Evolutionary conservation across 2,329 filamentous ascomycete genomes (phyloP), one percentile per base, ranked within the genome.

Genomic region (Phialocephala sp.): DNA sequence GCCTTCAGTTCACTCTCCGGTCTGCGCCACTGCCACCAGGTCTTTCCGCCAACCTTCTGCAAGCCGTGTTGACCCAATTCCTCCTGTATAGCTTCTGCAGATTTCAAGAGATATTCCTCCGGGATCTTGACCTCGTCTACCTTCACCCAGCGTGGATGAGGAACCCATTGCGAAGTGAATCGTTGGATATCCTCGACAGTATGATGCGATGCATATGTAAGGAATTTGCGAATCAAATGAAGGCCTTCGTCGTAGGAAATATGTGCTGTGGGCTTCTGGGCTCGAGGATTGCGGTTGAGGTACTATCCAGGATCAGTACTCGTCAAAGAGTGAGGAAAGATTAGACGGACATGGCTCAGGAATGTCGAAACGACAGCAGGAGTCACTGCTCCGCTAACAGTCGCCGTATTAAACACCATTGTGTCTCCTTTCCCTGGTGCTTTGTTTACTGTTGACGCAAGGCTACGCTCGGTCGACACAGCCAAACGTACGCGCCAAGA

Each of bases 211-310:
- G 93, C 90, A 78, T 93, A 95, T 50, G 86, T 79, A 41, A 99
- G 85, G 78, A 99, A 98, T 41, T 90, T 87, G 59, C 93, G 91
- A 72, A 98, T 90, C 59, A 99, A 84, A 69, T 92, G 88, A 15
- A 99, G 85, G 43, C 94, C 94, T 80, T 97, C 92, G 76, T 98
- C 92, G 80, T 99, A 99, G 61, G 93, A 94, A 63, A 99, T 88
- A 77, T 97, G 92, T 0, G 91, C 91, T 1, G 92, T 97, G 0
- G 94, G 94, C 69, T 94, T 94, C 70, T 94, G 83, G 68, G 85
- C 88, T 36, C 90, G 83, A 1, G 88, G 85, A 74, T 91, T 91
- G 69, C 91, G 89, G 74, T 97, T 91, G 67, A 97, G 82, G 78
- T 95, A 97, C 91, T 95, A 74, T 22, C 22, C 37, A 64, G 24